Evolutionary conservation across 345 rosid species (phyloP).

Genomic region (Eutrema heterophyllum): DNA sequence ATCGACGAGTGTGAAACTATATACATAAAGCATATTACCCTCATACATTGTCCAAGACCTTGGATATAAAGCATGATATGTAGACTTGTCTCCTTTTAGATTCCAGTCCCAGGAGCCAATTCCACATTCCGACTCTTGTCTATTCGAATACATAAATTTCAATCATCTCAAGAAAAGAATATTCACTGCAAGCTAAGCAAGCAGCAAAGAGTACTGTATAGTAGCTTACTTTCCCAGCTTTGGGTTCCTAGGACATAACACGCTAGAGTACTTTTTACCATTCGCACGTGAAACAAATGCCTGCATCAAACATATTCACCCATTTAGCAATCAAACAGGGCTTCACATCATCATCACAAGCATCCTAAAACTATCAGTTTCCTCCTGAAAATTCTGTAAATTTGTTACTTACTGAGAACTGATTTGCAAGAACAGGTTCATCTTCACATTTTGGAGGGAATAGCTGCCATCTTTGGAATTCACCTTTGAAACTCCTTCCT

Average conservation of each 20-base stretch:
- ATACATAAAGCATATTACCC: conserved; percentile 43
- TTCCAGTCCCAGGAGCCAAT: conserved; percentile 96
- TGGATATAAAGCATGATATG: conserved; percentile 91
- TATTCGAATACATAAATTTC: conserved; percentile 29
- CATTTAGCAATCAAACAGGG: background rate
- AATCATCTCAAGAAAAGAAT: background rate
- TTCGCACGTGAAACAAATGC: conserved; percentile 29
- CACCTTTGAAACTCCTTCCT: conserved; percentile 87
- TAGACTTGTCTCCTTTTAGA: conserved; percentile 66
- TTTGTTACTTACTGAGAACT: conserved; percentile 79
- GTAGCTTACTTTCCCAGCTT: conserved; percentile 21
- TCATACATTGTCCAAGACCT: conserved; percentile 95
- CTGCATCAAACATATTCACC: conserved; percentile 12
- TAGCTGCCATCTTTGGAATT: conserved; percentile 83
- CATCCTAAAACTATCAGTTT: background rate
- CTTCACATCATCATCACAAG: background rate
- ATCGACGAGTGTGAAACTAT: background rate
- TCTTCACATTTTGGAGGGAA: conserved; percentile 73
- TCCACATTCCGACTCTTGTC: conserved; percentile 56
- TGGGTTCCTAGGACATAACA: conserved; percentile 23
- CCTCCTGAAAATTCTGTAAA: background rate
- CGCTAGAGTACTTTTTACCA: conserved; percentile 27
- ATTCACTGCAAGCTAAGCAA: background rate
- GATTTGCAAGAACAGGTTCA: conserved; percentile 75
- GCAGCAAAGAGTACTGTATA: background rate